A percentile compares a stretch with the other conserved stretches of the same genome.
These are phyloP conservation scores for Exophiala spinifera DNA, from an alignment of 2,329 filamentous ascomycete genomes.

Conservation along the genomic window DNA sequence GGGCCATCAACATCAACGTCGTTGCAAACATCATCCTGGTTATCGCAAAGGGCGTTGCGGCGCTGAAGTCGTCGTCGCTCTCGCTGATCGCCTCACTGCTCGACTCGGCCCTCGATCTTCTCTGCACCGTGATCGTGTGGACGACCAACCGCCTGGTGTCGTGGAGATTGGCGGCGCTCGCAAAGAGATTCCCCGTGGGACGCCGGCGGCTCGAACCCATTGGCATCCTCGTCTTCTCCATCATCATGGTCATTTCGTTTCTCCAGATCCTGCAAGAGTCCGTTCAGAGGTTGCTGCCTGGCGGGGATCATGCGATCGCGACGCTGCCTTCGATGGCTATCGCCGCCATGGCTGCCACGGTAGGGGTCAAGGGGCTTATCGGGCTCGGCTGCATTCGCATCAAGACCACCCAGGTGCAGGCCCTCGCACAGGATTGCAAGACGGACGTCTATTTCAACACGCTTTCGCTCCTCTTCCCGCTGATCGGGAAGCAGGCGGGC, in stretches of 20 bases:
- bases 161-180: slow-evolving; percentile 53
- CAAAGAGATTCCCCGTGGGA: slow-evolving; percentile 57
- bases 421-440: slow-evolving; percentile 62
- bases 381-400: slow-evolving; percentile 59
- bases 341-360: slow-evolving; percentile 55
- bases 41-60: slow-evolving; percentile 54
- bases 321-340: slow-evolving; percentile 53
- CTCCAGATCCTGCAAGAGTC: slow-evolving; percentile 60
- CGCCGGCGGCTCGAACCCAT: slow-evolving; percentile 57
- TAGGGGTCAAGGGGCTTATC: slow-evolving; percentile 59
- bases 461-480: slow-evolving; percentile 59
- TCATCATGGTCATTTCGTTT: slow-evolving; percentile 63
- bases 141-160: slow-evolving; percentile 57
- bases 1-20: slow-evolving; percentile 61
- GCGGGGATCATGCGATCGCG: slow-evolving; percentile 31
- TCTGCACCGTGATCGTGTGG: slow-evolving; percentile 62
- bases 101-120: slow-evolving; percentile 59
- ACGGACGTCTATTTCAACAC: slow-evolving; percentile 65
- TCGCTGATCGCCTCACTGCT: slow-evolving; percentile 61
- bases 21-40: slow-evolving; percentile 59
- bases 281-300: slow-evolving; percentile 55
- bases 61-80: slow-evolving; percentile 55
- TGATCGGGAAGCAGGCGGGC: slow-evolving; percentile 57
- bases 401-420: slow-evolving; percentile 63
- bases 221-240: slow-evolving; percentile 61